Conservation (phyloP, 192 early-diverging fungal species). For the Coemansia asiatica region DNA sequence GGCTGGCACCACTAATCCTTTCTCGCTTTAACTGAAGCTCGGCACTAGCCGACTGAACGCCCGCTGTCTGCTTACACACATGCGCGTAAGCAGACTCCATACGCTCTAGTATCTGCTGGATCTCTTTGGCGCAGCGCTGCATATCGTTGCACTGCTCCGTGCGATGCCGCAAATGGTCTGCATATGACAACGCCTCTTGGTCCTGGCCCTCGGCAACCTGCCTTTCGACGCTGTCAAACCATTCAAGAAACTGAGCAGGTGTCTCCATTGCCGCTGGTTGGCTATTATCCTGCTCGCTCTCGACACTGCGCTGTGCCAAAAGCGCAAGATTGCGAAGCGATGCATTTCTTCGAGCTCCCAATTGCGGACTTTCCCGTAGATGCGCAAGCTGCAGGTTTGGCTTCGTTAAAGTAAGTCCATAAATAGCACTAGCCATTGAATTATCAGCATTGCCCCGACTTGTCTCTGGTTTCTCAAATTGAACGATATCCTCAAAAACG, state of each 20-base stretch:
- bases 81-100: constrained; percentile 72
- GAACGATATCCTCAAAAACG: no score
- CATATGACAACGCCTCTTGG: constrained; percentile 83
- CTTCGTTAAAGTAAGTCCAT: neutral
- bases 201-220: constrained; percentile 75
- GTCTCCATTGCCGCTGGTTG: constrained; percentile 72
- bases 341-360: constrained; percentile 26
- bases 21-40: constrained; percentile 64
- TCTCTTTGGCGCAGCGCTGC: constrained; percentile 59
- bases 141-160: constrained; percentile 42
- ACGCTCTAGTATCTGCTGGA: constrained; percentile 59
- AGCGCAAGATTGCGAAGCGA: constrained; percentile 25
- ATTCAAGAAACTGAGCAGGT: constrained; percentile 90
- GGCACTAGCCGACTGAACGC: constrained; percentile 79
- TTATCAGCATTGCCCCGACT: neutral
- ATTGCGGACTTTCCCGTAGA: constrained; percentile 17
- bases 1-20: constrained; percentile 39
- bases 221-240: constrained; percentile 80
- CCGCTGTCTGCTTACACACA: constrained; percentile 74
- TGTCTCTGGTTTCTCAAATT: neutral
- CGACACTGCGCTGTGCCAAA: neutral
- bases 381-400: constrained; percentile 11
- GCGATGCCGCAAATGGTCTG: constrained; percentile 20
- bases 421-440: no score
- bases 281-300: neutral